These are phyloP conservation scores for Cercospora sojina DNA, from an alignment of 2,329 filamentous ascomycete genomes.

Conservation along the genomic window DNA sequence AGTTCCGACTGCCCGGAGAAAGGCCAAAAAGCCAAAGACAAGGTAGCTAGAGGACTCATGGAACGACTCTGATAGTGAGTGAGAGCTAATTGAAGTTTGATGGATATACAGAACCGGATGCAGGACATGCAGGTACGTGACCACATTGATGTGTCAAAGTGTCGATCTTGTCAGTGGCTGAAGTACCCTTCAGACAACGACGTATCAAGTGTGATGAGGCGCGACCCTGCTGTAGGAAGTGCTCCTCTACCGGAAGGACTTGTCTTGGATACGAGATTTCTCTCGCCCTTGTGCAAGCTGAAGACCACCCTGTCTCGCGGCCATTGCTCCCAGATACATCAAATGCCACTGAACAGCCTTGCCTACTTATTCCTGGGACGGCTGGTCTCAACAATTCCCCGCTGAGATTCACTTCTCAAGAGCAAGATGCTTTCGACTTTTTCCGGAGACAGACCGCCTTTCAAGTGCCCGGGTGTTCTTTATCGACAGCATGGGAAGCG, in stretches of 20 bases:
- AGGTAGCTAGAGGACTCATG: neutral
- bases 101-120: neutral
- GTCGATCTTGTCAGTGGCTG: neutral
- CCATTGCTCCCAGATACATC: neutral
- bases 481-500: neutral
- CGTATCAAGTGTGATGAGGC: neutral
- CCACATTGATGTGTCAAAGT: neutral
- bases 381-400: neutral
- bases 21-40: neutral
- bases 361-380: neutral
- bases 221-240: neutral
- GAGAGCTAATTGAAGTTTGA: neutral
- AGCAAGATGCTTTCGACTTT: neutral
- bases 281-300: neutral
- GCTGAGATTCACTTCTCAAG: neutral
- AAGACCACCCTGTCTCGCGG: neutral
- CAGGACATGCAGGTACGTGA: neutral
- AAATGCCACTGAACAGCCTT: neutral
- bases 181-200: neutral
- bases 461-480: neutral
- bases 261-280: neutral
- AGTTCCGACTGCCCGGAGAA: neutral
- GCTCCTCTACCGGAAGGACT: neutral
- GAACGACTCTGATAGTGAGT: neutral
- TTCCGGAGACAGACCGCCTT: neutral